phyloP scores from a whole-genome alignment of 805 yeast species.

The Yarrowia hollandica region DNA sequence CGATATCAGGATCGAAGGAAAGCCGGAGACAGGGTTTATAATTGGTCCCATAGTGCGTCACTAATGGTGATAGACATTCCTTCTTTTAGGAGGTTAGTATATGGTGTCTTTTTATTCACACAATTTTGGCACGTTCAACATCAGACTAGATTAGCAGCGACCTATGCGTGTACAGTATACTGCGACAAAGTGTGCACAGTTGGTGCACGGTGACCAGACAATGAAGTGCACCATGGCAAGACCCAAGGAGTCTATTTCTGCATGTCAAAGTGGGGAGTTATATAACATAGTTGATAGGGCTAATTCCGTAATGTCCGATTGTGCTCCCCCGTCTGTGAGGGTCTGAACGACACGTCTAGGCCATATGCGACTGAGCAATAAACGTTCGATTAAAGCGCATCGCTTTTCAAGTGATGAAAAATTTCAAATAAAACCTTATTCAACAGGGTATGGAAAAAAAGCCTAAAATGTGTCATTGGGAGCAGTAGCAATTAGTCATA shows the following conservation, averaged over 20 bases:
- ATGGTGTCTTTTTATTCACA: neutral
- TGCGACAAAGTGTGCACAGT: constrained; percentile 13
- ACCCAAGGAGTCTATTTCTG: neutral
- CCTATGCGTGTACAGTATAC: neutral
- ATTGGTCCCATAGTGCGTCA: no score
- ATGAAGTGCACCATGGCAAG: neutral
- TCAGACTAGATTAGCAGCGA: constrained; percentile 11
- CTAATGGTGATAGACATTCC: no score
- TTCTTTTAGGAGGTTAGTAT: neutral
- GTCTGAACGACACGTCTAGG: no score
- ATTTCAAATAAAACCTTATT: constrained; percentile 8
- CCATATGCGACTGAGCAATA: constrained; percentile 3
- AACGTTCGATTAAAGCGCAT: constrained; percentile 14
- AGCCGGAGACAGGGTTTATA: no score
- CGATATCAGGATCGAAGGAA: no score
- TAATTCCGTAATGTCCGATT: neutral
- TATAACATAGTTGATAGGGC: no score
- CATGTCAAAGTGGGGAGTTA: neutral
- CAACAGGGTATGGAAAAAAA: neutral
- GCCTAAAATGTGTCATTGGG: constrained; percentile 29
- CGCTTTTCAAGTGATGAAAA: constrained; percentile 13
- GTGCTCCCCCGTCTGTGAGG: neutral
- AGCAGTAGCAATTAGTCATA: constrained; percentile 29
- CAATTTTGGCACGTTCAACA: neutral
- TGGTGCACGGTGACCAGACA: constrained; percentile 6